Base-by-base conservation (phyloP, 2,329 filamentous ascomycete species). In the Pseudopyricularia cyperi region DNA sequence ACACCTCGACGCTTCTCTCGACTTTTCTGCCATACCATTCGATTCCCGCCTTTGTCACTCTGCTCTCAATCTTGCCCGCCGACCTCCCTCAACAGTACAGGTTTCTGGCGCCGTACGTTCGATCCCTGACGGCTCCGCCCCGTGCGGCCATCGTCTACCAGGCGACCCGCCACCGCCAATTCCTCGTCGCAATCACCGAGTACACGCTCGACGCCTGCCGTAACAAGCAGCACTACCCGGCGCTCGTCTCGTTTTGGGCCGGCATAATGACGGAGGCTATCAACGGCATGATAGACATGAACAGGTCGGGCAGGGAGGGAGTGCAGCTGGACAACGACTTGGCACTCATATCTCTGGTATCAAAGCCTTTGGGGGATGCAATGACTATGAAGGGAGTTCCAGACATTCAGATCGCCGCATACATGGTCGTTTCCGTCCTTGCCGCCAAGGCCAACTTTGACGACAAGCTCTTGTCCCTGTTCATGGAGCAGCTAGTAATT, bases 11-110 rank as follows among this genome's bases (percentile, higher is more conserved):
- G 33, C 71, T 95, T 14, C 73, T 97, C 44, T 77, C 90, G 58
- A 87, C 90, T 3, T 97, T 97, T 65, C 75, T 98, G 5, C 93
- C 93, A 1, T 97, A 95, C 67, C 90, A 98, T 65, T 82, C 83
- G 7, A 85, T 88, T 32, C 86, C 87, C 6, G 80, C 88, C 14
- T 98, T 98, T 65, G 75, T 85, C 47, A 90, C 88, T 1, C 73
- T 97, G 7, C 74, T 98, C 26, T 90, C 89, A 2, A 94, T 98
- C 53, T 72, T 98, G 12, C 89, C 93, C 0, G 65, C 74, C n/a
- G 79, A 75, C 49, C 73, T 96, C 8, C 83, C 89, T 1, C 71
- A 78, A 39, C 80, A 87, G 35, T 89, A 93, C 65, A 84, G 83
- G 58, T 95, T 95, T 65, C 76, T 98, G 53, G 77, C 83, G 55